Evolutionary conservation across 2,329 filamentous ascomycete species (phyloP).

Genomic region (Xylariaceae sp.): DNA sequence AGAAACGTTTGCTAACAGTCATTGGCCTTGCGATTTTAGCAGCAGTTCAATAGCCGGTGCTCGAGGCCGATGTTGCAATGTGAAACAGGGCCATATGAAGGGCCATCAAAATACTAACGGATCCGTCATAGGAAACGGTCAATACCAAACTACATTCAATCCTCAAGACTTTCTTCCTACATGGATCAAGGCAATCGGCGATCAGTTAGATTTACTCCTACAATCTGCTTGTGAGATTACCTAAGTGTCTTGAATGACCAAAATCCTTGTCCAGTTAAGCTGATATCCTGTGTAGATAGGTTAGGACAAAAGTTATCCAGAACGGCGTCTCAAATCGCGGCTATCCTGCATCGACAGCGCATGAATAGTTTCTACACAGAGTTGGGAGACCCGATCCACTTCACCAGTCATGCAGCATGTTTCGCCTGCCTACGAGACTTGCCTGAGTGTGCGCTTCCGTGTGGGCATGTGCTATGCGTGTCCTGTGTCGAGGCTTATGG

Average conservation of each 20-base stretch:
- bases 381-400: background rate
- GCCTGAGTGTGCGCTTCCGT: background rate
- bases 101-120: background rate
- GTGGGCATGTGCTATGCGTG: background rate
- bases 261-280: no score
- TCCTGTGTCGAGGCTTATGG: background rate
- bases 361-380: background rate
- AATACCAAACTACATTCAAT: constrained; percentile 29
- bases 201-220: background rate
- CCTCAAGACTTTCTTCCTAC: constrained; percentile 20
- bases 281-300: no score
- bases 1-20: constrained; percentile 29
- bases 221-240: background rate
- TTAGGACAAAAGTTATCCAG: background rate
- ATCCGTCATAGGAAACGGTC: background rate
- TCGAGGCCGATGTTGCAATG: constrained; percentile 29
- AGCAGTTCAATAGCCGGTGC: constrained; percentile 23
- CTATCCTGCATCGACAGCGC: background rate
- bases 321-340: background rate
- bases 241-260: no score
- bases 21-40: constrained; percentile 30
- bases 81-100: constrained; percentile 25
- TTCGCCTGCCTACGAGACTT: background rate
- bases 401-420: background rate
- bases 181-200: constrained; percentile 19